These are phyloP conservation scores for Aspergillus eucalypticola DNA, from an alignment of 2,329 filamentous ascomycete species.

Conservation along the genomic window DNA sequence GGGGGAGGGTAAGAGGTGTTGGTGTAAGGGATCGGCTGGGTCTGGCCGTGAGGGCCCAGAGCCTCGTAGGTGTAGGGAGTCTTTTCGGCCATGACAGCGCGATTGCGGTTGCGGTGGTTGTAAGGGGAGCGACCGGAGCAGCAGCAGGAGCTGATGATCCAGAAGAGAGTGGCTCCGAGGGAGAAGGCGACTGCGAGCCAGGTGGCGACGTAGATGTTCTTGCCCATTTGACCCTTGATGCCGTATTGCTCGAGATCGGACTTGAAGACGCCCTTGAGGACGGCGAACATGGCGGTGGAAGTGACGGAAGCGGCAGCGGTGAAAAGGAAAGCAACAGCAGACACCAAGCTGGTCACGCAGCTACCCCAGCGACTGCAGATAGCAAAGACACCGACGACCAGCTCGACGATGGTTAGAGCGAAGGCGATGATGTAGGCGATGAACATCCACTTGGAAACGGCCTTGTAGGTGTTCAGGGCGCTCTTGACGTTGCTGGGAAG, in stretches of 20 bases:
- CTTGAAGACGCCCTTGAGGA: slow-evolving; percentile 70
- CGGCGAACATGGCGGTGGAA: slow-evolving; percentile 70
- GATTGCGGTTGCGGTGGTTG: slow-evolving; percentile 42
- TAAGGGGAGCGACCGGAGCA: slow-evolving; percentile 67
- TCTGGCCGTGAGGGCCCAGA: slow-evolving; percentile 39
- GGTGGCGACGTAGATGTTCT: slow-evolving; percentile 66
- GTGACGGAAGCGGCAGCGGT: slow-evolving; percentile 68
- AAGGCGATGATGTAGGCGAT: slow-evolving; percentile 76
- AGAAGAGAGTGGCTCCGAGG: slow-evolving; percentile 77
- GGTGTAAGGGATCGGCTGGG: slow-evolving; percentile 21
- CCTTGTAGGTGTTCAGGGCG: slow-evolving; percentile 71
- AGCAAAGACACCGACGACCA: slow-evolving; percentile 77
- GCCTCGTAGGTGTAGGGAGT: slow-evolving; percentile 63
- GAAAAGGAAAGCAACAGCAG: slow-evolving; percentile 61
- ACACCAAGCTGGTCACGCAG: slow-evolving; percentile 77
- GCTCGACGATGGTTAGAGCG: slow-evolving; percentile 66
- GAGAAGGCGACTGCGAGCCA: slow-evolving; percentile 82
- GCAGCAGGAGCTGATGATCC: slow-evolving; percentile 90
- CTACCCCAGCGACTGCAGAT: slow-evolving; percentile 80
- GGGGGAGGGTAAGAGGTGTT: slow-evolving; percentile 34
- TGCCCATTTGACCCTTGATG: slow-evolving; percentile 67
- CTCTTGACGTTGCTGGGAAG: slow-evolving; percentile 68
- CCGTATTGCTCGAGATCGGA: slow-evolving; percentile 69
- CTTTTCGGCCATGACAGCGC: slow-evolving; percentile 57
- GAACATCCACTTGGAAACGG: slow-evolving; percentile 78